Conservation (phyloP, 176 grass and related monocot genomes). For the Oryza australiensis region DNA sequence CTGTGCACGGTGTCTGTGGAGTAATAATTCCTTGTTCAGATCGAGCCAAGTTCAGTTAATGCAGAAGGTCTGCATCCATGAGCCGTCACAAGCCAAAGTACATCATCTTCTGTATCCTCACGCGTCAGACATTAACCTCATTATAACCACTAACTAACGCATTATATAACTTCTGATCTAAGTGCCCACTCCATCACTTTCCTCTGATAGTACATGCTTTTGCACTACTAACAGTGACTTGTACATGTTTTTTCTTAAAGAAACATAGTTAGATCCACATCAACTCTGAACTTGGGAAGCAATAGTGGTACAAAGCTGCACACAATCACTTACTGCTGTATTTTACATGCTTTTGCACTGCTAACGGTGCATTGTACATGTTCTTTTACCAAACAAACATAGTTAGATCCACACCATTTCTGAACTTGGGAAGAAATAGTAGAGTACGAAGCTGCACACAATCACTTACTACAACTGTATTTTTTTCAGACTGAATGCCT, state of each 20-base stretch:
- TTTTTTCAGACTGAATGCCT: no score
- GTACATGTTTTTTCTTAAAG: background rate
- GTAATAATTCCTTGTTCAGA: background rate
- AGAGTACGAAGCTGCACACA: background rate
- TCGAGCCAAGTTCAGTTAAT: constrained; percentile 35
- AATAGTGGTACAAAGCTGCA: no score
- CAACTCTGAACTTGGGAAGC: background rate
- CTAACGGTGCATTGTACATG: background rate
- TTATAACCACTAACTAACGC: constrained; percentile 26
- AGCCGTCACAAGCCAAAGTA: constrained; percentile 40
- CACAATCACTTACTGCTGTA: background rate
- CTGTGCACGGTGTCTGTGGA: background rate
- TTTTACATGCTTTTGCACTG: background rate
- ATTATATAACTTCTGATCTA: background rate
- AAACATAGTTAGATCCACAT: background rate
- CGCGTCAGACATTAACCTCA: constrained; percentile 33
- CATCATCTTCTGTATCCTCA: constrained; percentile 22
- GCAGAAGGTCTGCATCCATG: constrained; percentile 30
- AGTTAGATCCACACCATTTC: background rate
- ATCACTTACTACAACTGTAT: no score
- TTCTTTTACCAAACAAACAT: background rate
- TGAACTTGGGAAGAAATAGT: no score
- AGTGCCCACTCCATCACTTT: background rate
- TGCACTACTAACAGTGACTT: background rate
- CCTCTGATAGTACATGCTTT: background rate